These are phyloP conservation scores for Prunus salicina DNA, from an alignment of 306 rosid genomes.

Conservation along the genomic window DNA sequence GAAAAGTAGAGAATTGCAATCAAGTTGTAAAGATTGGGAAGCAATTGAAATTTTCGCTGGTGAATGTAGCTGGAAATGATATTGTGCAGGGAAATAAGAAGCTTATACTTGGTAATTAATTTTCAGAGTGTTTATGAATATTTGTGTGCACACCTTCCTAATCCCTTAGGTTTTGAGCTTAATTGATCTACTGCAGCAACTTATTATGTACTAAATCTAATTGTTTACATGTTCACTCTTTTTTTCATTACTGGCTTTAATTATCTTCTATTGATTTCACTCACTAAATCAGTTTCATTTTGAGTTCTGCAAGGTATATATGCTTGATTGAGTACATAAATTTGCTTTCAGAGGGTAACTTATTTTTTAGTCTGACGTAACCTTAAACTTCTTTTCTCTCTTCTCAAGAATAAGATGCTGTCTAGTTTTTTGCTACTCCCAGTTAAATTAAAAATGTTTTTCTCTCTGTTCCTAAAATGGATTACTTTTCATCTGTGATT, in stretches of 20 bases:
- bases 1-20: conserved; percentile 96
- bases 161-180: neutral
- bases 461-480: neutral
- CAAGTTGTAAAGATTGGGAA: conserved; percentile 74
- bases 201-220: neutral
- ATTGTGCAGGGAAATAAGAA: conserved; percentile 98
- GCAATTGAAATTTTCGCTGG: conserved; percentile 75
- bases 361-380: neutral
- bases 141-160: neutral
- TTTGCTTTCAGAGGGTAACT: neutral
- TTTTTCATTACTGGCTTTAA: neutral
- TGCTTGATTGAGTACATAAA: neutral
- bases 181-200: neutral
- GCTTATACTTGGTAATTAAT: conserved; percentile 86
- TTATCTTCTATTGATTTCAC: neutral
- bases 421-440: neutral
- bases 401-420: neutral
- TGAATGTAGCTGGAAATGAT: conserved; percentile 89
- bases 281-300: neutral
- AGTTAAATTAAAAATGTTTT: neutral
- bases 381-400: neutral
- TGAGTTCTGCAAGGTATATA: neutral
- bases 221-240: neutral
- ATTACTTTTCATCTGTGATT: neutral
- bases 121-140: neutral